Evolutionary conservation across 495 filamentous ascomycete species (phyloP).

Genomic region (Xylaria castorea): DNA sequence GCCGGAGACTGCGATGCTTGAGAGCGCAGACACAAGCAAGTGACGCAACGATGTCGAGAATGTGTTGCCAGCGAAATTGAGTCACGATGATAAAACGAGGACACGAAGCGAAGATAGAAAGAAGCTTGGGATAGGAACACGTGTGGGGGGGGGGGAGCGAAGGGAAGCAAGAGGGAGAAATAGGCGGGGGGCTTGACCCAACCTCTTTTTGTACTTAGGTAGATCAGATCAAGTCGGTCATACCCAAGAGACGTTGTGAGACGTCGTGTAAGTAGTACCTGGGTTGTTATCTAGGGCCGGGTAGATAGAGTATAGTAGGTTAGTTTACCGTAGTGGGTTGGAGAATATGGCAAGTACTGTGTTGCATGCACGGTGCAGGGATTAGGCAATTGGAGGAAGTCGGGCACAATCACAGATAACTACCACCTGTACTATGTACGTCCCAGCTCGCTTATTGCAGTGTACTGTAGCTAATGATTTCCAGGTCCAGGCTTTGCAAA

Average conservation of each 20-base stretch:
- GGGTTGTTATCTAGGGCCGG: not conserved
- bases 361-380: not conserved
- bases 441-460: not conserved
- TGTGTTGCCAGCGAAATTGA: not conserved
- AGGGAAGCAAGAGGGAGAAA: not conserved
- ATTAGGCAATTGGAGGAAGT: not conserved
- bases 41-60: conserved; percentile 13
- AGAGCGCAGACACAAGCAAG: not conserved
- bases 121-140: not conserved
- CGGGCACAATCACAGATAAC: conserved; percentile 16
- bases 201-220: not conserved
- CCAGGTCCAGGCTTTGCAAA: not conserved
- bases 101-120: not conserved
- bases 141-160: not conserved
- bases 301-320: not conserved
- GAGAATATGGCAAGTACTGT: not conserved
- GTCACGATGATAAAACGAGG: conserved; percentile 13
- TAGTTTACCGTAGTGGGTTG: not conserved
- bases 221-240: not conserved
- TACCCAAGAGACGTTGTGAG: conserved; percentile 11
- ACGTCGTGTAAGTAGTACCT: not conserved
- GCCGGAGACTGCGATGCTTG: conserved; percentile 1
- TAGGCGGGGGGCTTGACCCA: not conserved
- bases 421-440: not conserved
- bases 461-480: not conserved